Evolutionary conservation across 495 filamentous ascomycete genomes (phyloP).

Genomic region (Massariosphaeria phaeospora): DNA sequence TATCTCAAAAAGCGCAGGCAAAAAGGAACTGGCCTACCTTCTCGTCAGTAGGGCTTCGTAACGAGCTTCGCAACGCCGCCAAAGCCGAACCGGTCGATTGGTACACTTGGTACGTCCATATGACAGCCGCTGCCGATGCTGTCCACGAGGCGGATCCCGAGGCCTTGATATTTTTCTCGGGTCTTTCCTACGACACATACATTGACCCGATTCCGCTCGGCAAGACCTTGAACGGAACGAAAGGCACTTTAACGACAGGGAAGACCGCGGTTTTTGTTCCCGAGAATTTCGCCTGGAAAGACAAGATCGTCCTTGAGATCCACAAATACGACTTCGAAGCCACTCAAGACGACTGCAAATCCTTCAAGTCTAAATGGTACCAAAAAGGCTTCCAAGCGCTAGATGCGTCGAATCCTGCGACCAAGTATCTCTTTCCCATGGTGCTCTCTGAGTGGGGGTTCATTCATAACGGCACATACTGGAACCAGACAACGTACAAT

Average conservation of each 20-base stretch:
- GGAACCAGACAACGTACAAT: conserved; percentile 41
- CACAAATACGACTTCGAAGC: conserved; percentile 44
- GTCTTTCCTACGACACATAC: conserved; percentile 12
- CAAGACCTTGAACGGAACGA: conserved; percentile 11
- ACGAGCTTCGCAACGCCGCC: conserved; percentile 12
- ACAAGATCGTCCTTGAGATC: conserved; percentile 50
- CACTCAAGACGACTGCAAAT: conserved; percentile 26
- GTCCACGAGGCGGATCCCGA: conserved; percentile 11
- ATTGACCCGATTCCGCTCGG: conserved; percentile 22
- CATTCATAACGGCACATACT: conserved; percentile 38
- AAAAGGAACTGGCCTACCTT: conserved; percentile 20
- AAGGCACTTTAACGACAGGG: conserved; percentile 1
- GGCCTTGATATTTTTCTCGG: conserved; percentile 24
- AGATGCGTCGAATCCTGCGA: conserved; percentile 42
- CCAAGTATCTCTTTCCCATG: conserved; percentile 44
- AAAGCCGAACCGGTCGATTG: conserved; percentile 14
- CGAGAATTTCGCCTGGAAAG: conserved; percentile 12
- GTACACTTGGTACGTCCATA: conserved; percentile 21
- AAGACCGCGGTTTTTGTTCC: conserved; percentile 15
- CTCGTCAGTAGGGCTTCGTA: conserved; percentile 13
- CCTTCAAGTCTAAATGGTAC: conserved; percentile 40
- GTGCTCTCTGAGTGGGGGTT: conserved; percentile 52
- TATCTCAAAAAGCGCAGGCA: conserved; percentile 1
- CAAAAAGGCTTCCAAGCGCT: conserved; percentile 39
- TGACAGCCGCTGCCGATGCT: conserved; percentile 15